Percentiles rank a stretch among this genome's conserved stretches.
These are phyloP conservation scores for Atalantia buxifolia DNA, from an alignment of 345 rosid genomes.

Conservation along the genomic window DNA sequence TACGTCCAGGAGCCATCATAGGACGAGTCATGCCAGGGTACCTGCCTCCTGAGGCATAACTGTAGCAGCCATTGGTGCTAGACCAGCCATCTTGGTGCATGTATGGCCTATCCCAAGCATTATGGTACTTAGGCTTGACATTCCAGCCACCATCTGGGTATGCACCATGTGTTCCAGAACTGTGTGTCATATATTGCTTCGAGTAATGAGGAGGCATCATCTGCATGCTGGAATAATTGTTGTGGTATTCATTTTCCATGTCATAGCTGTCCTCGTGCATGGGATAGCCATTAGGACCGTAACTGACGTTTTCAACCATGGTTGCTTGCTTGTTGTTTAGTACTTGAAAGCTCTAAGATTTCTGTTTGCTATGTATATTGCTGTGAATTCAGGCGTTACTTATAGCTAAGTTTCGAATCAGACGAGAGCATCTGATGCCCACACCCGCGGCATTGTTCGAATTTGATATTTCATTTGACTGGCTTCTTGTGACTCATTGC, in stretches of 20 bases:
- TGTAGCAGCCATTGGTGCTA: neutral
- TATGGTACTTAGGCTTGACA: neutral
- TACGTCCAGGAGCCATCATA: neutral
- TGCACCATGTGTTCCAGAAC: neutral
- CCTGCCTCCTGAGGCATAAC: neutral
- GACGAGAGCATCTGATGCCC: conserved; percentile 12
- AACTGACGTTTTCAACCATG: neutral
- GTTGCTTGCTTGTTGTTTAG: neutral
- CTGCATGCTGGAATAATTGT: neutral
- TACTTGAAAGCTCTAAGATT: neutral
- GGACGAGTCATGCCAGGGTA: neutral
- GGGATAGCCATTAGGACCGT: conserved; percentile 11
- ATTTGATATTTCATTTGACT: neutral
- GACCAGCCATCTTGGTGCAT: conserved; percentile 1
- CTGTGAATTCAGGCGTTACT: neutral
- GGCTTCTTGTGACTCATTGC: neutral
- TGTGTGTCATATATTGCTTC: neutral
- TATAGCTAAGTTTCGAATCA: conserved; percentile 3
- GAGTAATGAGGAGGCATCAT: neutral
- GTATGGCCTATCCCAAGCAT: neutral
- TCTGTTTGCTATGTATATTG: neutral
- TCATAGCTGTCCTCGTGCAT: neutral
- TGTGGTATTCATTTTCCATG: conserved; percentile 6
- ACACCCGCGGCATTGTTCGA: neutral
- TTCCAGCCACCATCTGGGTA: conserved; percentile 1